Percentiles rank a stretch among this genome's conserved stretches.
Conservation (phyloP, 805 yeast genomes). For the Lipomyces sp. region DNA sequence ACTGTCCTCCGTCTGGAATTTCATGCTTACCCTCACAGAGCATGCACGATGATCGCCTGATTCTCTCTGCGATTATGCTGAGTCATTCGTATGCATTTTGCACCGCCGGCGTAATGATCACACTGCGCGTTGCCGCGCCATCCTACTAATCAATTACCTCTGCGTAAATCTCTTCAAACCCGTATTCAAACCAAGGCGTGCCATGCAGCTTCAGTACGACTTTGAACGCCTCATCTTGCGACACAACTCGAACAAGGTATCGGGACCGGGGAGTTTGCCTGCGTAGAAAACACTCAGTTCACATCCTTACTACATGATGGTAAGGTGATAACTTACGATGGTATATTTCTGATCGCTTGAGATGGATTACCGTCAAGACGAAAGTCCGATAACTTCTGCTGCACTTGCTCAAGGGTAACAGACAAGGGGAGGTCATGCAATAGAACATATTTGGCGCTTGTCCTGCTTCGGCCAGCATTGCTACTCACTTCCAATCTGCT, state of each 20-base stretch:
- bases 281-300: not conserved
- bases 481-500: not conserved
- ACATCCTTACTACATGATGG: not conserved
- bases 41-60: too few relatives aligned
- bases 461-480: not conserved
- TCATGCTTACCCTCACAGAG: too few relatives aligned
- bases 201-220: slow-evolving; percentile 10
- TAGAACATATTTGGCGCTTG: not conserved
- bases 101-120: too few relatives aligned
- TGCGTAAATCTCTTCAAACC: not conserved
- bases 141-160: not conserved
- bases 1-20: too few relatives aligned
- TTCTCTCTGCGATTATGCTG: too few relatives aligned
- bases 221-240: slow-evolving; percentile 21
- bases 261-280: not conserved
- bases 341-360: not conserved
- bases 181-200: slow-evolving; percentile 12
- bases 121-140: too few relatives aligned
- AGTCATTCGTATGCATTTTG: too few relatives aligned
- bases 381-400: not conserved
- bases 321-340: not conserved
- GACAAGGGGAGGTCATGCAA: slow-evolving; percentile 1
- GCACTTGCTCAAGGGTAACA: not conserved
- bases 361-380: not conserved
- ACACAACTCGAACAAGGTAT: slow-evolving; percentile 8